A percentile compares a stretch with the other conserved stretches of the same genome.
Evolutionary conservation across 1,139 yeast species (phyloP).

Genomic region (Saccharomyces hybrid): DNA sequence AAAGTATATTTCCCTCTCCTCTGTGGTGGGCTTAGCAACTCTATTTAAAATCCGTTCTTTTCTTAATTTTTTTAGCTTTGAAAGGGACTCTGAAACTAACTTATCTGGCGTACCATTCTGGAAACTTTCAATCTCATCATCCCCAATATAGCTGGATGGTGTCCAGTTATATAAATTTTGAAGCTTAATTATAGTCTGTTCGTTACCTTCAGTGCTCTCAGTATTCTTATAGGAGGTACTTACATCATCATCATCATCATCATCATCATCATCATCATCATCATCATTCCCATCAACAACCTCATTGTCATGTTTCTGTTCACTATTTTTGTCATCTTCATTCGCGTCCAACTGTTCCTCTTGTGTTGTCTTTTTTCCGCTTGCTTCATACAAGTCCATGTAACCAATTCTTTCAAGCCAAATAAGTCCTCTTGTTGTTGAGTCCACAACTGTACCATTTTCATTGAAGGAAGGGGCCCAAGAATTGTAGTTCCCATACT

Average conservation of each 20-base stretch:
- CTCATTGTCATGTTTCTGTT: slow-evolving; percentile 10
- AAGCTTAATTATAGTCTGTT: slow-evolving; percentile 40
- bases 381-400: slow-evolving; percentile 38
- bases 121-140: slow-evolving; percentile 47
- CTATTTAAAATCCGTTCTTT: slow-evolving; percentile 45
- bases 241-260: slow-evolving; percentile 11
- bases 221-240: slow-evolving; percentile 21
- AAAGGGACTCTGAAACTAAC: slow-evolving; percentile 48
- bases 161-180: slow-evolving; percentile 48
- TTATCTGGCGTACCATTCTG: slow-evolving; percentile 42
- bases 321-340: slow-evolving; percentile 7
- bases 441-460: slow-evolving; percentile 56
- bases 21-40: slow-evolving; percentile 34
- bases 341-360: slow-evolving; percentile 8
- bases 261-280: background rate
- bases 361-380: slow-evolving; percentile 8
- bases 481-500: slow-evolving; percentile 53
- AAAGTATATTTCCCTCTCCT: slow-evolving; percentile 45
- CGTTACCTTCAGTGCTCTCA: slow-evolving; percentile 8
- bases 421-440: slow-evolving; percentile 54
- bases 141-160: slow-evolving; percentile 44
- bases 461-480: slow-evolving; percentile 81
- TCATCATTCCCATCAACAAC: slow-evolving; percentile 5
- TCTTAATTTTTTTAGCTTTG: slow-evolving; percentile 57
- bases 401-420: slow-evolving; percentile 77